Base-by-base conservation (phyloP, 2,329 filamentous ascomycete genomes). In the Sclerotinia nivalis region DNA sequence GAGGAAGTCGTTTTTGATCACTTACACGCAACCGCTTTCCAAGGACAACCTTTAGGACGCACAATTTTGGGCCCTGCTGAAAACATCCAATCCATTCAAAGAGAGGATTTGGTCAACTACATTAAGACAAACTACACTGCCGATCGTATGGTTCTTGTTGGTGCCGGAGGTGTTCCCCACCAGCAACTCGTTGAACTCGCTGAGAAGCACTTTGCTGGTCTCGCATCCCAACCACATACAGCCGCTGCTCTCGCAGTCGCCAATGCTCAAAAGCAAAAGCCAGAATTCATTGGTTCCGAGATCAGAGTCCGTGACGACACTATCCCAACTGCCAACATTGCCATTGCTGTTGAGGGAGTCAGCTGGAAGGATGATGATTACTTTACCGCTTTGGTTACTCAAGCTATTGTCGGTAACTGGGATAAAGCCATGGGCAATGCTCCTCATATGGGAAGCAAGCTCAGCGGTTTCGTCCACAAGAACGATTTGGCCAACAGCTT, bases 71-170 rank as follows among this genome's bases (percentile, higher is more conserved):
- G 96, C 76, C 96, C 96, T 76, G 94, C 93, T 84, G 90, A 99
- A 87, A 99, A 99, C 88, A 99, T 99, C 82, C 89, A 93, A 82
- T 93, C 91, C 83, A 99, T 99, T 84, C 91, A 91, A 83, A 91
- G 93, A 79, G 89, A 93, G 78, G 95, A 99, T 83, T 88, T 99
- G 76, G 85, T 87, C 82, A 92, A 92, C 86, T 99, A 99, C 86
- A 98, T 99, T 88, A 97, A 97, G 88, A 96, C 89, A 85, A 99
- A 99, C 89, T 99, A 99, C 88, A 97, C 94, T 71, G 95, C 96
- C 75, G 96, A 99, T 85, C 94, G 96, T 82, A 99, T 99, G 95
- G 95, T 99, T 75, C 91, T 99, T 61, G 96, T 97, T 76, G 94
- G 94, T 80, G 91, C 96, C 75, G 96, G 96, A 82, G 96, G 96